Base-by-base conservation (phyloP, 331 rosid species). In the Acacia pycnantha region DNA sequence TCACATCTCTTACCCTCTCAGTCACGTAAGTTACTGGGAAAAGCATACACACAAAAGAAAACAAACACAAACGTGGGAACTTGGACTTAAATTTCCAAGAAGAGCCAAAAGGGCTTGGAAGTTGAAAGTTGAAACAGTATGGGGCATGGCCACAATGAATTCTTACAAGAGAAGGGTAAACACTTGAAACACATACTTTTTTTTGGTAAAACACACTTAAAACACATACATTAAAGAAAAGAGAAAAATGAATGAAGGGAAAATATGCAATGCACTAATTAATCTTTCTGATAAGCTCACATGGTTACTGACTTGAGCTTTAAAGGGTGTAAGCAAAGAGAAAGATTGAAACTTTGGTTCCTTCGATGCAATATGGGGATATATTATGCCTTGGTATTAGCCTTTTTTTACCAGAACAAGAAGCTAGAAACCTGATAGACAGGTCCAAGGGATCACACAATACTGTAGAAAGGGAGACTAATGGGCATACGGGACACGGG, bases 1-100 rank as follows among this genome's bases (percentile, higher is more conserved):
- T 78, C 79, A 33, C 81, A 91, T 91, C 91, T 91, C 90, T 93
- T 93, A 86, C 84, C 96, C 84, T 79, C 96, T 93, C 85, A 67
- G 47, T 88, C 86, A 93, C 97, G 96, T 88, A 79, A 92, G 72
- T 87, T 65, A 71, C 86, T 73, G 77, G 22, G 62, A 69, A 79
- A 79, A 76, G 86, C 79, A 83, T 75, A 70, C 18, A 15, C 33
- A 62, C 21, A 29, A 14, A 27, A 62, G 31, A 58, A 58, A 58
- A 22, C 31, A 58, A 16, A 51, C 62, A 77, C 78, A 15, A 56
- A 73, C 72, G 73, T 84, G 85, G 87, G 86, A 74, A 82, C 82
- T 89, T 82, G 86, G 73, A 77, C 75, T 84, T 75, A 15, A 58
- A 26, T 85, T 87, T 73, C 72, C 27, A 79, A 67, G 76, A 81